Evolutionary conservation across 1,284 basidiomycete genomes (phyloP).

Genomic region (Malassezia yamatoensis): DNA sequence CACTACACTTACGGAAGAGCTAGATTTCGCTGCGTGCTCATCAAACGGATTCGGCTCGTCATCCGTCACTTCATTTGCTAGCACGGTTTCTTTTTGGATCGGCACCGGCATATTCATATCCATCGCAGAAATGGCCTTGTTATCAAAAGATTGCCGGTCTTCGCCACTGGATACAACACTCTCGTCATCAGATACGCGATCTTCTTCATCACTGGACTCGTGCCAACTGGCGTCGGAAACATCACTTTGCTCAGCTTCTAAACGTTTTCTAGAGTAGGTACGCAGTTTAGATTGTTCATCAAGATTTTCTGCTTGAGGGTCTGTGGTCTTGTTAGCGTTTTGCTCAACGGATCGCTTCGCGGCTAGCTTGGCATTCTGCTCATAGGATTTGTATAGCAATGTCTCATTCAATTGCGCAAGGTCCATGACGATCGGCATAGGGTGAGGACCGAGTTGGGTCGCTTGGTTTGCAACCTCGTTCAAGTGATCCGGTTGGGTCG

Average conservation of each 20-base stretch:
- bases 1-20: too few relatives aligned
- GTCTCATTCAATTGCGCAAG: constrained; percentile 31
- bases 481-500: neutral
- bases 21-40: too few relatives aligned
- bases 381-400: constrained; percentile 25
- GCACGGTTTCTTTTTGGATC: constrained; percentile 7
- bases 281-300: neutral
- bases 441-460: neutral
- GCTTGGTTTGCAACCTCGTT: neutral
- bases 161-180: neutral
- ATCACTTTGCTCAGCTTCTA: neutral
- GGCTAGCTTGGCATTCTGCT: constrained; percentile 18
- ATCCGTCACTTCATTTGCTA: constrained; percentile 9
- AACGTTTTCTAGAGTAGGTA: neutral
- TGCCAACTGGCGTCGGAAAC: too few relatives aligned
- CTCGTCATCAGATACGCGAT: neutral
- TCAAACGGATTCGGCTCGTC: too few relatives aligned
- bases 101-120: constrained; percentile 29
- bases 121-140: neutral
- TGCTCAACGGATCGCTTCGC: neutral
- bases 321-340: neutral
- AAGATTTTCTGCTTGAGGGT: neutral
- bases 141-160: neutral
- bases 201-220: neutral
- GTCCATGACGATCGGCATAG: constrained; percentile 20